Conservation (phyloP, 148 eudicot genomes). For the Fallopia convolvulus region DNA sequence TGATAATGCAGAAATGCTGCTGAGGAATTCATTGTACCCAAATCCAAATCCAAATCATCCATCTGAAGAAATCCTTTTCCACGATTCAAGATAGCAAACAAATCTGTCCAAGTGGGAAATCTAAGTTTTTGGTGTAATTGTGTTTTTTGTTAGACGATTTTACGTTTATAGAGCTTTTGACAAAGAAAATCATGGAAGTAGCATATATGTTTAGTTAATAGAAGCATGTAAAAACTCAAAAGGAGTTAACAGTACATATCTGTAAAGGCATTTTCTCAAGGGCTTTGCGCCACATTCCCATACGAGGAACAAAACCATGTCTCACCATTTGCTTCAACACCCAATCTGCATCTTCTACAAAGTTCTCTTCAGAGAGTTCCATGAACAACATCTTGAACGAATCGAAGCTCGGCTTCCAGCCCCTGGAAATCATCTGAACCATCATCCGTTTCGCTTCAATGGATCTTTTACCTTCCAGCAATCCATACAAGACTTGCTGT, state of each 20-base stretch:
- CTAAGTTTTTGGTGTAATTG: not conserved
- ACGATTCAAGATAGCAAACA: constrained; percentile 4
- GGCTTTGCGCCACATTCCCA: constrained; percentile 59
- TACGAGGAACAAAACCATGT: constrained; percentile 62
- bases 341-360: constrained; percentile 63
- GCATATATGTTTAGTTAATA: not conserved
- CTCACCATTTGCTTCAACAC: constrained; percentile 56
- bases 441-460: constrained; percentile 47
- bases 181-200: not conserved
- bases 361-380: constrained; percentile 45
- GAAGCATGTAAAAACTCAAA: not conserved
- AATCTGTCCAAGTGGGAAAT: not conserved
- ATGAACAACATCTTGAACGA: constrained; percentile 52
- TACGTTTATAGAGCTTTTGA: not conserved
- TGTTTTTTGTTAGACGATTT: not conserved
- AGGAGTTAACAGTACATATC: not conserved
- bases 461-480: constrained; percentile 41
- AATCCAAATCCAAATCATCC: not conserved
- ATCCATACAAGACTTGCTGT: constrained; percentile 74
- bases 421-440: constrained; percentile 37
- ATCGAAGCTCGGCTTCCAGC: constrained; percentile 59
- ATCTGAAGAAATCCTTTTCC: constrained; percentile 1
- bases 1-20: not conserved
- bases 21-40: not conserved
- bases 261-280: constrained; percentile 28